These are phyloP conservation scores for Xylariaceae sp. DNA, from an alignment of 2,329 filamentous ascomycete genomes.

Conservation along the genomic window DNA sequence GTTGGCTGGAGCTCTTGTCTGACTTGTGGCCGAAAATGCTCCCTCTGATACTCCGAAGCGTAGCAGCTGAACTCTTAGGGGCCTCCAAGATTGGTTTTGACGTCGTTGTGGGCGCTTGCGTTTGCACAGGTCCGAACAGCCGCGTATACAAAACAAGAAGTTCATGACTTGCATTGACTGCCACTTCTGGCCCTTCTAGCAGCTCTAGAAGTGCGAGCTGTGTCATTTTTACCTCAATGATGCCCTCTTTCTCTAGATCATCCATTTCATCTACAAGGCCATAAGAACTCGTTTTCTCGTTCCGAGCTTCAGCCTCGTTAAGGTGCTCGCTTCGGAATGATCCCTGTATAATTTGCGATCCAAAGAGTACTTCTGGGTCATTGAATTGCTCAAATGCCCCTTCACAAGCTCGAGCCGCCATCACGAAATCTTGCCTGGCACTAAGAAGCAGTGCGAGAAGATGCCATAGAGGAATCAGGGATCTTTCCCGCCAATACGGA, in stretches of 20 bases:
- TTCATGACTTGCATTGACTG: slow-evolving; percentile 88
- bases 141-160: slow-evolving; percentile 80
- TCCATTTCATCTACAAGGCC: slow-evolving; percentile 81
- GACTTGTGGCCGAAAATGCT: slow-evolving; percentile 77
- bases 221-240: slow-evolving; percentile 96
- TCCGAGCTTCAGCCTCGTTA: slow-evolving; percentile 56
- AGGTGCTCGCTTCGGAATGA: slow-evolving; percentile 70
- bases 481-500: slow-evolving; percentile 66
- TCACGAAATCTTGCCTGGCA: slow-evolving; percentile 81
- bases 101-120: slow-evolving; percentile 45
- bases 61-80: slow-evolving; percentile 74
- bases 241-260: slow-evolving; percentile 79
- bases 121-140: slow-evolving; percentile 69
- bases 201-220: slow-evolving; percentile 85
- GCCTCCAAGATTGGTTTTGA: slow-evolving; percentile 53
- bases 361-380: slow-evolving; percentile 72
- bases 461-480: slow-evolving; percentile 85
- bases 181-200: slow-evolving; percentile 80
- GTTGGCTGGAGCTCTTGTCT: slow-evolving; percentile 43
- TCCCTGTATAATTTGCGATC: slow-evolving; percentile 56
- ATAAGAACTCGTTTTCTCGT: slow-evolving; percentile 41
- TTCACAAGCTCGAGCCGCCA: slow-evolving; percentile 83
- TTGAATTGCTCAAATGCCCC: slow-evolving; percentile 91
- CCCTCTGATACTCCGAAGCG: slow-evolving; percentile 70
- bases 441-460: slow-evolving; percentile 84